phyloP scores from a whole-genome alignment of 257 asterid genomes.

The Eustoma russellianum region DNA sequence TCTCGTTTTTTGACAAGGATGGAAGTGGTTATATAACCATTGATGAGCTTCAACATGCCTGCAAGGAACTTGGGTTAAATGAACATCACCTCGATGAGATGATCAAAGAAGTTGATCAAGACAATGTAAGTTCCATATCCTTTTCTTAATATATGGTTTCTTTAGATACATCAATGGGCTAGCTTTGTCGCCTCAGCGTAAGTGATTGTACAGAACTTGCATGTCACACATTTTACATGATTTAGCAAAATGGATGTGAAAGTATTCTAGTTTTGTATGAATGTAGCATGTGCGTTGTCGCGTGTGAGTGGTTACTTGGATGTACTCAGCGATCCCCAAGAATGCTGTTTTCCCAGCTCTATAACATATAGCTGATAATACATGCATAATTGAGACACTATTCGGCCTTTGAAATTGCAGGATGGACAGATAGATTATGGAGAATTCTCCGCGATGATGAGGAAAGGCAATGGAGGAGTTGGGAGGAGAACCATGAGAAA shows the following conservation, averaged over 20 bases:
- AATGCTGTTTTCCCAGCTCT: neutral
- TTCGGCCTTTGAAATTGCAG: conserved; percentile 15
- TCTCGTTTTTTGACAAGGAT: conserved; percentile 83
- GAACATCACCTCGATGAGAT: conserved; percentile 84
- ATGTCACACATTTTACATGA: neutral
- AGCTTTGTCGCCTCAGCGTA: too few relatives aligned
- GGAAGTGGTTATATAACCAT: conserved; percentile 94
- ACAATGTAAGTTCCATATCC: conserved; percentile 45
- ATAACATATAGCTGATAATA: neutral
- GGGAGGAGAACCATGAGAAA: conserved; percentile 40
- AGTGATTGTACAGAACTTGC: too few relatives aligned
- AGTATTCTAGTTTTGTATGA: neutral
- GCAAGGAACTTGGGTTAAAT: conserved; percentile 78
- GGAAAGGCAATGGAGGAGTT: conserved; percentile 35
- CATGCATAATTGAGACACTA: neutral
- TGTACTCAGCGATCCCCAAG: neutral
- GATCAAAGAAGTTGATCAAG: conserved; percentile 84
- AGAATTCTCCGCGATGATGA: conserved; percentile 43
- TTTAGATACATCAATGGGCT: too few relatives aligned
- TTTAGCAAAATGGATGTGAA: neutral
- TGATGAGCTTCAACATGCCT: conserved; percentile 92
- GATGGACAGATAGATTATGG: conserved; percentile 43
- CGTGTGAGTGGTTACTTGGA: neutral
- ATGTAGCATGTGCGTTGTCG: too few relatives aligned
- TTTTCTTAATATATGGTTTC: too few relatives aligned